These are phyloP conservation scores for Medicago arabica DNA, from an alignment of 306 rosid genomes.

Conservation along the genomic window DNA sequence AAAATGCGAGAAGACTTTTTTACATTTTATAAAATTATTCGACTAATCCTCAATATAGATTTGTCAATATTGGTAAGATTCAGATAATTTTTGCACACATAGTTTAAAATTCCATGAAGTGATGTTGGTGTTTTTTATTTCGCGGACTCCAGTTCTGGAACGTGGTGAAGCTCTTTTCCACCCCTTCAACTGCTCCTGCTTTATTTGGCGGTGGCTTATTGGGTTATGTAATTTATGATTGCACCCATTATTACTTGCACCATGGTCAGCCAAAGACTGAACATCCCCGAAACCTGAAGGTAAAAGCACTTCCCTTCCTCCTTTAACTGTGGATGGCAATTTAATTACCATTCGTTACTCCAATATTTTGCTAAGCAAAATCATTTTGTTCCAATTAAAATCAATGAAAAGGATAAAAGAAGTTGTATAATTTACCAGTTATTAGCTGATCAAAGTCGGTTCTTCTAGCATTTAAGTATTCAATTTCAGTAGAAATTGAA, in stretches of 20 bases:
- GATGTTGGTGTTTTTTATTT: slow-evolving; percentile 39
- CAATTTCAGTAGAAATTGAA: slow-evolving; percentile 16
- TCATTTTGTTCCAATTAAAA: slow-evolving; percentile 15
- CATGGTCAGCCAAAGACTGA: slow-evolving; percentile 81
- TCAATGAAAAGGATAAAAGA: background rate
- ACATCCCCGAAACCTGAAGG: slow-evolving; percentile 73
- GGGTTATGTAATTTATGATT: slow-evolving; percentile 94
- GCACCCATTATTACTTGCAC: slow-evolving; percentile 93
- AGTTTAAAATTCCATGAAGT: slow-evolving; percentile 42
- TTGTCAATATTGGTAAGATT: slow-evolving; percentile 27
- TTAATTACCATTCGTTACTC: slow-evolving; percentile 24
- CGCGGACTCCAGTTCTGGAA: slow-evolving; percentile 73
- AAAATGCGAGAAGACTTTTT: slow-evolving; percentile 7
- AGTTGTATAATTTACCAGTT: slow-evolving; percentile 5
- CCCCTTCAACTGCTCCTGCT: slow-evolving; percentile 82
- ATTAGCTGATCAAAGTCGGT: slow-evolving; percentile 33
- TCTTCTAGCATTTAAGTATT: slow-evolving; percentile 12
- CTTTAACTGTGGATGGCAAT: slow-evolving; percentile 18
- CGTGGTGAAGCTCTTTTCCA: slow-evolving; percentile 64
- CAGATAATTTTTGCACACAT: slow-evolving; percentile 1
- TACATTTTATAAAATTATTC: slow-evolving; percentile 30
- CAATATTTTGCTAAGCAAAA: slow-evolving; percentile 10
- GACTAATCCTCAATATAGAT: slow-evolving; percentile 17
- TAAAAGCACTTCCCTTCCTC: slow-evolving; percentile 37
- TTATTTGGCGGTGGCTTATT: slow-evolving; percentile 86